Evolutionary conservation across 345 rosid genomes (phyloP).

Genomic region (Lumnitzera littorea): DNA sequence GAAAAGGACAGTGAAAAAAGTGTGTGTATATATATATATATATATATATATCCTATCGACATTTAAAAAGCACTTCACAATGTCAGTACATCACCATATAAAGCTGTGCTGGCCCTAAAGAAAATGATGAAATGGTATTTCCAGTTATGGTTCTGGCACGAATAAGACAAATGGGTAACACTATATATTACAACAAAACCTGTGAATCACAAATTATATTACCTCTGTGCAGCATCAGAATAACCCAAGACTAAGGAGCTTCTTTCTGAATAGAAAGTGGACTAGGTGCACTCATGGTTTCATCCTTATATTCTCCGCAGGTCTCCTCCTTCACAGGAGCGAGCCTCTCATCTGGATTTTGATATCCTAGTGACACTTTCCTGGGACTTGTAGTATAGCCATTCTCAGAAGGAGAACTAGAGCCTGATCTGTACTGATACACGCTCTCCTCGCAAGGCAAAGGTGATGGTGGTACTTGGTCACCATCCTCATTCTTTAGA

Average conservation of each 20-base stretch:
- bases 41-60: too few relatives aligned
- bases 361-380: conserved; percentile 31
- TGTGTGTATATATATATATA: too few relatives aligned
- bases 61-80: too few relatives aligned
- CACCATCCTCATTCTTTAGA: conserved; percentile 13
- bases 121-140: too few relatives aligned
- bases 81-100: too few relatives aligned
- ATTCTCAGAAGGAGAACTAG: conserved; percentile 27
- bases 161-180: too few relatives aligned
- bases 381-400: conserved; percentile 33
- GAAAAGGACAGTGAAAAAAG: too few relatives aligned
- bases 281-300: conserved; percentile 59
- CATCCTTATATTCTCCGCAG: conserved; percentile 27
- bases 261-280: conserved; percentile 48
- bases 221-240: too few relatives aligned
- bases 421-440: conserved; percentile 18
- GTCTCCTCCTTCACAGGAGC: conserved; percentile 36
- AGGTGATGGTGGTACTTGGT: conserved; percentile 27
- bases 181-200: too few relatives aligned
- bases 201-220: too few relatives aligned
- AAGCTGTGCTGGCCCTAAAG: too few relatives aligned
- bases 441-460: conserved; percentile 43
- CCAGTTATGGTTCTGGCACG: too few relatives aligned
- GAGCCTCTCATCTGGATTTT: conserved; percentile 39
- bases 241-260: conserved; percentile 13